Evolutionary conservation across 2,329 filamentous ascomycete genomes (phyloP).

Genomic region (Mariannaea sp.): DNA sequence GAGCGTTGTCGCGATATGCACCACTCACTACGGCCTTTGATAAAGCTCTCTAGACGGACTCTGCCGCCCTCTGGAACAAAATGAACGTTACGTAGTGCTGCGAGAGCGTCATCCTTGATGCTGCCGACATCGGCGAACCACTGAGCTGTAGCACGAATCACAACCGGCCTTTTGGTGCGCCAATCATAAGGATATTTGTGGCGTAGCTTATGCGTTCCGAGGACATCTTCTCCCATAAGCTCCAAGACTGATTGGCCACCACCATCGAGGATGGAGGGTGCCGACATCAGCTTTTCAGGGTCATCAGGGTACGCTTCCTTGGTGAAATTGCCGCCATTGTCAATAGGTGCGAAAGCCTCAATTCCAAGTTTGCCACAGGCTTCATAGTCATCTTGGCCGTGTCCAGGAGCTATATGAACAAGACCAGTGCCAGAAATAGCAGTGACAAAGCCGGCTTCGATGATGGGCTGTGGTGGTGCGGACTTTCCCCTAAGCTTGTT

Average conservation of each 20-base stretch:
- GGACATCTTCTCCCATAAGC: slow-evolving; percentile 67
- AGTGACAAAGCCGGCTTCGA: slow-evolving; percentile 88
- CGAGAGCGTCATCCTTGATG: slow-evolving; percentile 76
- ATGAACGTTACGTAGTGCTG: slow-evolving; percentile 69
- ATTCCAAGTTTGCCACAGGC: slow-evolving; percentile 74
- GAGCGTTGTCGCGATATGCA: slow-evolving; percentile 95
- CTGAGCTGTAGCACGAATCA: slow-evolving; percentile 90
- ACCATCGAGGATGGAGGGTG: slow-evolving; percentile 71
- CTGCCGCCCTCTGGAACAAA: slow-evolving; percentile 81
- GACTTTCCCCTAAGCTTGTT: slow-evolving; percentile 69
- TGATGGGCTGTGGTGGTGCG: slow-evolving; percentile 67
- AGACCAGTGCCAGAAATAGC: slow-evolving; percentile 89
- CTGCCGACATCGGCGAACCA: slow-evolving; percentile 94
- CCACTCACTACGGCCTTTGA: slow-evolving; percentile 90
- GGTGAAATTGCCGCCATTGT: slow-evolving; percentile 82
- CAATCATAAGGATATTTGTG: slow-evolving; percentile 99
- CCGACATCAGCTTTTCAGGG: slow-evolving; percentile 65
- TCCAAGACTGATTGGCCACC: slow-evolving; percentile 73
- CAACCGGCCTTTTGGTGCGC: slow-evolving; percentile 91
- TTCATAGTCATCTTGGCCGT: slow-evolving; percentile 96
- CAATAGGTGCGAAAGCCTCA: slow-evolving; percentile 78
- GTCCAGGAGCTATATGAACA: slow-evolving; percentile 93
- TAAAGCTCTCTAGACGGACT: slow-evolving; percentile 79
- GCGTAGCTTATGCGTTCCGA: slow-evolving; percentile 71
- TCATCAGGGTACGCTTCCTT: slow-evolving; percentile 74